Evolutionary conservation across 2,329 filamentous ascomycete genomes (phyloP), one percentile per base, ranked within the genome.

Genomic region (Elsinoe batatas): DNA sequence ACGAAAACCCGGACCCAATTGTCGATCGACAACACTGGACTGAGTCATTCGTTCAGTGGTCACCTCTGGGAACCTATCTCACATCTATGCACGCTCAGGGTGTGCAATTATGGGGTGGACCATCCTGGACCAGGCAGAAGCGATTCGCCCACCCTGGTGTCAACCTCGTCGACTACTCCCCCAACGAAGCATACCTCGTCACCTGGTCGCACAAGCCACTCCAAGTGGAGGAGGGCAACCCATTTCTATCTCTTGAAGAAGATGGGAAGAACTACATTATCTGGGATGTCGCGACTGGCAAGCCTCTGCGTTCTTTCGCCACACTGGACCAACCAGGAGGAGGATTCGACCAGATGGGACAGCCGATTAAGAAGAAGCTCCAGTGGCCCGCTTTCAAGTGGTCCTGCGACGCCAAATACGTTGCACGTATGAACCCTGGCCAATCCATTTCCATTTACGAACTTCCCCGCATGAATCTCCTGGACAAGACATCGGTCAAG

Each of bases 311-410:
- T 61, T 97, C 93, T 0, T 98, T 98, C 68, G 84, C 88, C 60
- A 95, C 91, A 63, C 80, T 95, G 61, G 93, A 98, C 63, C 74
- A 88, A 12, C 82, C 87, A 30, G 80, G 79, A 61, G 77, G 80
- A 49, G 74, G 74, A 36, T 73, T 71, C 50, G 83, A 84, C 56
- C 77, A 77, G 36, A 81, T 84, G 36, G 82, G 81, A 59, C 77
- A 82, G 58, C 80, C 81, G 30, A 75, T 81, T 61, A 94, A 95
- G 79, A 88, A 90, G 72, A 96, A 96, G 80, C 83, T 94, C 64
- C 88, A 93, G 68, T 98, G 93, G 93, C 93, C 93, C 20, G 91
- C 91, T 1, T 98, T 98, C 83, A 98, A 98, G 77, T 98, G 93
- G 93, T 97, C 93, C 30, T 79, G 93, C 2, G 93, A 98, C 68